Evolutionary conservation across 352 stramenopile species (phyloP), one percentile per base, ranked within the genome.

Genomic region (Vaucheria bursata): DNA sequence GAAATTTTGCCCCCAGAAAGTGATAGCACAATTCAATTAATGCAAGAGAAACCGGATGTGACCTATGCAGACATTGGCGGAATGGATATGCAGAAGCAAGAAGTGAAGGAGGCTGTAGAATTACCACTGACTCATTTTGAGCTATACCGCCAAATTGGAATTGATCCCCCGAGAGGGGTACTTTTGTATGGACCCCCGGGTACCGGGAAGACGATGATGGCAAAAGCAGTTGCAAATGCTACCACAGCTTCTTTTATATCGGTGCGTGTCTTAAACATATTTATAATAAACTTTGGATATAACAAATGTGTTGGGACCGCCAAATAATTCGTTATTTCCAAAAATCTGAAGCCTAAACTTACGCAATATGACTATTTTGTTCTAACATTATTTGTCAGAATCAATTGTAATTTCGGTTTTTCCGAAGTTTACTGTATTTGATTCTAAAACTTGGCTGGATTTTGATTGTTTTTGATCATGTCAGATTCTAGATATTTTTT

Each of bases 111-210:
- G 84, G 96, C 97, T 1, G 97, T 99, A 78, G 97, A 99, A 88
- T 88, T 99, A 53, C 97, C 97, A 32, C 89, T 99, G 37, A 97
- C 97, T 68, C 95, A 99, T 84, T 97, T 98, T 85, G 94, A 99
- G 84, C 87, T 99, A 79, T 99, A 99, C 90, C 95, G 96, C 82
- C 96, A 99, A 86, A 99, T 99, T 81, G 96, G 96, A 52, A 98
- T 99, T 85, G 96, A 99, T 86, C 97, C 97, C 31, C 97, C 97
- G 5, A 91, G 95, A 71, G 97, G 96, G 45, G 96, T 99, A 59
- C 88, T 98, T 73, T 90, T 99, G 87, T 98, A 98, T 85, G 95
- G 94, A 0, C 93, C 93, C 3, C 94, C 93, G 1, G 91, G 92
- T 6, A 87, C 84, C 36, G 84, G 84, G 1, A 87, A 87, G 68